Base-by-base conservation (phyloP, 202 grass and related monocot genomes). In the Musa balbisiana region DNA sequence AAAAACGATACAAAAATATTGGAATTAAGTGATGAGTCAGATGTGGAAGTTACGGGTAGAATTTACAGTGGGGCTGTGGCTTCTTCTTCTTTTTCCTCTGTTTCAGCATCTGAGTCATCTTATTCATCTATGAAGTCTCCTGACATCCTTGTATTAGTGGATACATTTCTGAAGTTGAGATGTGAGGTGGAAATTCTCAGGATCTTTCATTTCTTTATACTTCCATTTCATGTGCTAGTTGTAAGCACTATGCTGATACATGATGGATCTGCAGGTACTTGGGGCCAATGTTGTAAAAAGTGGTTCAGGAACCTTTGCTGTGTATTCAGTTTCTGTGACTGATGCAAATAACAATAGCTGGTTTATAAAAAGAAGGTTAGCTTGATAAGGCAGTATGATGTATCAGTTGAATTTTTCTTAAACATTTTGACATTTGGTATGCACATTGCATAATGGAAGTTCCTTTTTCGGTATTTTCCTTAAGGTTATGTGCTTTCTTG, bases 241-340 rank as follows among this genome's bases (percentile, higher is more conserved):
- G 84, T 59, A 86, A 76, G 59, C 33, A 29, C 78, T 83, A 85
- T 72, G 9, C 64, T 78, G 43, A 51, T 11, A 10, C 43, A 69
- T 50, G 67, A 12, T 50, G 33, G 22, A 43, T 65, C 50, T 64
- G 74, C 83, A 99, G 95, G 91, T 99, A 15, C 76, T 88, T 81
- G 95, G 89, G 74, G 95, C 95, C 70, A 99, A 85, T 90, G 84
- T 99, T 73, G 91, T 99, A 33, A 99, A 95, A 83, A 99, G 95
- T 77, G 95, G 91, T 22, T 99, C 91, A 67, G 95, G 95, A 80
- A 92, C 87, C 83, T 90, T 99, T 92, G 95, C 91, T 62, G 91
- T 99, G 17, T 99, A 99, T 89, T 95, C 95, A 72, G 82, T 99
- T 76, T 88, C 91, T 0, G 95, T 99, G 62, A 87, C 87, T 1